Evolutionary conservation across 768 basidiomycete genomes (phyloP), one percentile per base, ranked within the genome.

Genomic region (Trametes cingulata): DNA sequence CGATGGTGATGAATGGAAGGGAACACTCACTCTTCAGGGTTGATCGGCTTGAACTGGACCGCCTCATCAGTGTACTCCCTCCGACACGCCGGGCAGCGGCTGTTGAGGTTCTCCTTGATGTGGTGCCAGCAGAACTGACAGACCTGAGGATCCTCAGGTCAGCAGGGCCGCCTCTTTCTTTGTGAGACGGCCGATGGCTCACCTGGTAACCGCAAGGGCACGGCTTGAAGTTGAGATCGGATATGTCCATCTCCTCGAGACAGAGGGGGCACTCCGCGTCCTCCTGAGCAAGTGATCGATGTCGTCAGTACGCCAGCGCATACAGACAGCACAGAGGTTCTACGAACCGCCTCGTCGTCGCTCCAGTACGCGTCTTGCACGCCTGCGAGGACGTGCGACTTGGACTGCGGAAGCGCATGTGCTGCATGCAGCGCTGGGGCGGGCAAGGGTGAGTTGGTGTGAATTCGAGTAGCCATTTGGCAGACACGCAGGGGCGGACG

Each of bases 121-220:
- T 98, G 95, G 76, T 99, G 93, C 86, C 95, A 98, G 75, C 97
- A 99, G 78, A 99, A 99, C 57, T 94, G 90, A 74, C 97, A 99
- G 66, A 99, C 93, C 97, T 99, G 65, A 48, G 17, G 24, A 37
- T 40, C 22, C 0, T 0, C 1, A 3, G 0, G 50, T 57, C 19
- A 36, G 54, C 22, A 12, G 24, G 40, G 19, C 24, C 40, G 13
- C 9, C 27, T 51, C 12, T 24, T 1, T 35, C 2, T 36, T 15
- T 13, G 25, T 4, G 37, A 39, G 35, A 33, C 15, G 17, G 17
- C 49, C 13, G 37, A 45, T 6, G 29, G 52, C 75, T 55, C 64
- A 91, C 97, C 84, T 98, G 97, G 77, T 98, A 97, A 61, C 97
- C 97, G 76, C 97, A 99, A 52, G 95, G 86, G 76, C 97, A 99